Base-by-base conservation (phyloP, 257 asterid species). In the Avicennia marina region DNA sequence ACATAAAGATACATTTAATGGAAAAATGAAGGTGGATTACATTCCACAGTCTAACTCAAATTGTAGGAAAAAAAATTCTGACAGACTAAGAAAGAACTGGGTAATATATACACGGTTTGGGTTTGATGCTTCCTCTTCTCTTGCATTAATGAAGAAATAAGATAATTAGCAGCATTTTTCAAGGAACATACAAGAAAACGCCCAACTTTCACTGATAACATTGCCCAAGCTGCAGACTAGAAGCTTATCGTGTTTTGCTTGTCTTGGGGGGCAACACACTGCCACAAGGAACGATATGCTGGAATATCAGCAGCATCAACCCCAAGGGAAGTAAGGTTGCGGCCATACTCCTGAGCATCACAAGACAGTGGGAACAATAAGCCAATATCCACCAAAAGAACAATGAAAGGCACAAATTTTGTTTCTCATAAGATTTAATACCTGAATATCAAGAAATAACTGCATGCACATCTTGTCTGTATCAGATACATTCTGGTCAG, bases 391-490 rank as follows among this genome's bases (percentile, higher is more conserved):
- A 13, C 20, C 20, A 16, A 41, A 41, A 13, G 6, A 6, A 19
- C 4, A 36, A 36, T 36, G 1, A 41, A 15, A 50, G 12, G 21
- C 12, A 15, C 21, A 26, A 29, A 12, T 41, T n/a, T 16, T 25
- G 25, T 11, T 33, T 38, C 15, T 11, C 26, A 41, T 6, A 11
- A 44, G 50, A 21, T 15, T 3, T 22, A 34, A 34, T 34, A 84
- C 97, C 95, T 89, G 95, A 73, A 86, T 84, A 74, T 93, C 98
- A 53, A 93, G 98, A 62, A 93, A 89, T 58, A 93, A 66, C 69
- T 89, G 98, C 98, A 89, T 89, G 46, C 97, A 84, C 24, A 93
- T 72, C 75, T 93, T 93, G 77, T 89, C 98, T 15, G 94, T 81
- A 56, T 90, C 97, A 20, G 97, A 93, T 27, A 93, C 82, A 60